phyloP scores from a whole-genome alignment of 73 alveolate genomes.

The Uronychia setigera region DNA sequence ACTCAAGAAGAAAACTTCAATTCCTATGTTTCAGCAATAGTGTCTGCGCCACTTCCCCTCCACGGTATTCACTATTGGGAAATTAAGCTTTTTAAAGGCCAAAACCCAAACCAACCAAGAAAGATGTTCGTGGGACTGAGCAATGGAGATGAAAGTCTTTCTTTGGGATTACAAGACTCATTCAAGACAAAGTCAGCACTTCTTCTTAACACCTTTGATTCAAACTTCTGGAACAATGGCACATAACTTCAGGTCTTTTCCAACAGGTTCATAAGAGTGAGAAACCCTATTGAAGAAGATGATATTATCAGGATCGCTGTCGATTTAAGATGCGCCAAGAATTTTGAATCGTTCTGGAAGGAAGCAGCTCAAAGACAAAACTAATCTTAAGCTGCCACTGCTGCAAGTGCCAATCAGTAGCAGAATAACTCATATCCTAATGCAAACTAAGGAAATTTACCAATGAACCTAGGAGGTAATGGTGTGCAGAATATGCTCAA shows the following conservation, averaged over 20 bases:
- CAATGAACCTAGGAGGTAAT: neutral
- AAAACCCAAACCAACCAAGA: neutral
- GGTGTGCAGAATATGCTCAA: no score
- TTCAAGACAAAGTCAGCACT: slow-evolving; percentile 39
- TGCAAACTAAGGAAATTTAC: neutral
- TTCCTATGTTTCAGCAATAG: slow-evolving; percentile 21
- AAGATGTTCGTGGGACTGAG: slow-evolving; percentile 48
- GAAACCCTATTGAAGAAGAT: slow-evolving; percentile 26
- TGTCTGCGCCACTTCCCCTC: slow-evolving; percentile 53
- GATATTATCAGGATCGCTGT: slow-evolving; percentile 60
- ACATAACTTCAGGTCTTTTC: slow-evolving; percentile 15
- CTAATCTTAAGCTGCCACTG: neutral
- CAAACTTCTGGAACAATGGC: slow-evolving; percentile 51
- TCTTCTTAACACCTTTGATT: slow-evolving; percentile 39
- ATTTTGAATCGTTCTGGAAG: slow-evolving; percentile 45
- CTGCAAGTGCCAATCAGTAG: neutral
- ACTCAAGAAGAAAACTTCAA: neutral
- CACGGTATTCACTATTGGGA: slow-evolving; percentile 68
- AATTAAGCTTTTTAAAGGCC: slow-evolving; percentile 12
- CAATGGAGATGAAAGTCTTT: slow-evolving; percentile 10
- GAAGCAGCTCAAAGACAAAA: slow-evolving; percentile 9
- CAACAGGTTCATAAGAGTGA: slow-evolving; percentile 33
- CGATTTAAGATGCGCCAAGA: slow-evolving; percentile 57
- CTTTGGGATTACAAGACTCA: slow-evolving; percentile 28
- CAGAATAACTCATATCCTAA: neutral